phyloP scores from a whole-genome alignment of 176 grass and related monocot species.

The Lolium perenne region DNA sequence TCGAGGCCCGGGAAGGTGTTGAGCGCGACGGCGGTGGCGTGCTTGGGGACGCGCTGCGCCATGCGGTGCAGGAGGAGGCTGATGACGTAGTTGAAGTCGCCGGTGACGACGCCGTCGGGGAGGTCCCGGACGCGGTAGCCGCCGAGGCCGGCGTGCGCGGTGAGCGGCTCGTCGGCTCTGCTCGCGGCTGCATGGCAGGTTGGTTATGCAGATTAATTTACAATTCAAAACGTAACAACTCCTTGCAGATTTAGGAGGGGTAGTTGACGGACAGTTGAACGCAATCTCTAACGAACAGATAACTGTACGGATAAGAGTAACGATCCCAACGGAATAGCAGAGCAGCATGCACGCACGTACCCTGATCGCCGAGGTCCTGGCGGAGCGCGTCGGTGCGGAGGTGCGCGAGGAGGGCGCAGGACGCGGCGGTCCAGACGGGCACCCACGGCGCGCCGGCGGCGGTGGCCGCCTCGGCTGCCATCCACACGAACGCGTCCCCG shows the following conservation, averaged over 20 bases:
- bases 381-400: constrained; percentile 61
- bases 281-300: neutral
- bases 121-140: constrained; percentile 57
- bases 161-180: constrained; percentile 44
- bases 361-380: constrained; percentile 38
- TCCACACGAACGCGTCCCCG: constrained; percentile 66
- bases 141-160: constrained; percentile 33
- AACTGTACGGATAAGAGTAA: neutral
- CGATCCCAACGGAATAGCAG: neutral
- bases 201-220: neutral
- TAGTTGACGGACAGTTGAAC: neutral
- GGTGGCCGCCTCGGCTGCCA: constrained; percentile 55
- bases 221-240: neutral
- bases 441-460: constrained; percentile 40
- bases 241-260: neutral
- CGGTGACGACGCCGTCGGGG: constrained; percentile 58
- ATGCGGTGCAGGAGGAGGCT: constrained; percentile 47
- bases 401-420: constrained; percentile 51
- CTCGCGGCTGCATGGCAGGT: constrained; percentile 21
- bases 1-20: constrained; percentile 58
- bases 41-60: constrained; percentile 33
- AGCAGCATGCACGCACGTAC: constrained; percentile 17
- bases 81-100: constrained; percentile 53
- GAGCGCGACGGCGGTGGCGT: constrained; percentile 43
- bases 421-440: constrained; percentile 52